Evolutionary conservation across 129 eudicot species (phyloP).

Genomic region (Gnaphalium uliginosum): DNA sequence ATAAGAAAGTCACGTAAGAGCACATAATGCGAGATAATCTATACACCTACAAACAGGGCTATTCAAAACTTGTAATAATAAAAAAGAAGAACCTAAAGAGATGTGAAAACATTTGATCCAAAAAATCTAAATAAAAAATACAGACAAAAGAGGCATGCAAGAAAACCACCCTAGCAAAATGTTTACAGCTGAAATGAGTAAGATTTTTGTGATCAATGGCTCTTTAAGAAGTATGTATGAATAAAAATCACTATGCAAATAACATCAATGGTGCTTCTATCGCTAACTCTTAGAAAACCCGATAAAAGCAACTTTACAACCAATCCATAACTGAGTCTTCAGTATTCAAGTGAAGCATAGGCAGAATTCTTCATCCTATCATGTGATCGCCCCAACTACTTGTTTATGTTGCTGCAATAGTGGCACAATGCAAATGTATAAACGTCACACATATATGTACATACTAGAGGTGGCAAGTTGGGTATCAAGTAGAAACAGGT

Average conservation of each 20-base stretch:
- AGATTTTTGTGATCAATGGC: neutral
- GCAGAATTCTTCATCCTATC: conserved; percentile 9
- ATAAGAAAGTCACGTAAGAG: too few relatives aligned
- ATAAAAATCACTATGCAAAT: conserved; percentile 11
- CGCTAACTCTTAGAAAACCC: conserved; percentile 17
- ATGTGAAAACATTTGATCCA: neutral
- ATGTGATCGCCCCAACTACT: conserved; percentile 19
- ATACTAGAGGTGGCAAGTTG: neutral
- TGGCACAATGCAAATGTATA: neutral
- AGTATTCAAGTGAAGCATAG: conserved; percentile 14
- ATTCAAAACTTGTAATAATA: conserved; percentile 6
- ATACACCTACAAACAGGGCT: too few relatives aligned
- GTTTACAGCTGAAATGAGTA: conserved; percentile 13
- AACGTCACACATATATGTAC: neutral
- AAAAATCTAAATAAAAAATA: neutral
- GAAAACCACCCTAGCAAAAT: conserved; percentile 20
- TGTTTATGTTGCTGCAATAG: conserved; percentile 18
- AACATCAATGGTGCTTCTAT: conserved; percentile 16
- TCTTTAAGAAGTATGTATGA: conserved; percentile 16
- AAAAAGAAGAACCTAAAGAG: neutral
- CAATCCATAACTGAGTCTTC: conserved; percentile 17
- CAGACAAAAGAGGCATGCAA: conserved; percentile 16
- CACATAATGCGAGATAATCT: too few relatives aligned
- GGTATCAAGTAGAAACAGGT: neutral
- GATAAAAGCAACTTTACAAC: conserved; percentile 26